A percentile compares a stretch with the other conserved stretches of the same genome.
These are phyloP conservation scores for Vitis hybrid DNA, from an alignment of 177 flowering plant species.

Conservation along the genomic window DNA sequence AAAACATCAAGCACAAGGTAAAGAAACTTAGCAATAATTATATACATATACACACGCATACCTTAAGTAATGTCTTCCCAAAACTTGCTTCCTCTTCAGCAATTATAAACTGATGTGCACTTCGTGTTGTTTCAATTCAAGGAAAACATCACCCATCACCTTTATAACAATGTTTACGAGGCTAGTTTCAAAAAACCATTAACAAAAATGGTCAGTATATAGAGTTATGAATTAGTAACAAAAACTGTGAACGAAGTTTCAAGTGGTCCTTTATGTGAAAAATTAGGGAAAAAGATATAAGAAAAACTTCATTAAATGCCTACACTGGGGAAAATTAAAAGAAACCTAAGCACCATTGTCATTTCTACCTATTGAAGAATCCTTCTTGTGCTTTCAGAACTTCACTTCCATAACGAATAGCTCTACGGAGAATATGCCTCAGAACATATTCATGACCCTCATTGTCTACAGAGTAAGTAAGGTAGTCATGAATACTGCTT, in stretches of 20 bases:
- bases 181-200: slow-evolving; percentile 30
- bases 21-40: too few relatives aligned
- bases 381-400: slow-evolving; percentile 89
- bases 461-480: slow-evolving; percentile 49
- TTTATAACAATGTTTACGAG: slow-evolving; percentile 72
- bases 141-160: slow-evolving; percentile 85
- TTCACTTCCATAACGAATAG: slow-evolving; percentile 96
- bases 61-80: slow-evolving; percentile 88
- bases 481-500: too few relatives aligned
- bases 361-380: slow-evolving; percentile 79
- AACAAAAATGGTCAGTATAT: not conserved
- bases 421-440: slow-evolving; percentile 93
- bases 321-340: too few relatives aligned
- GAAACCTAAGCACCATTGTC: not conserved
- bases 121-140: slow-evolving; percentile 81
- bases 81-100: slow-evolving; percentile 86
- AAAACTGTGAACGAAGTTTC: too few relatives aligned
- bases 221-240: too few relatives aligned
- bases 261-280: too few relatives aligned
- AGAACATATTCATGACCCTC: slow-evolving; percentile 98
- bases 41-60: slow-evolving; percentile 10
- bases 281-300: too few relatives aligned
- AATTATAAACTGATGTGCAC: slow-evolving; percentile 53
- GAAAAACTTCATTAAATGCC: too few relatives aligned
- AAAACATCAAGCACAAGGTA: too few relatives aligned